These are phyloP conservation scores for Stentor coeruleus DNA, from an alignment of 73 alveolate genomes.

Conservation along the genomic window DNA sequence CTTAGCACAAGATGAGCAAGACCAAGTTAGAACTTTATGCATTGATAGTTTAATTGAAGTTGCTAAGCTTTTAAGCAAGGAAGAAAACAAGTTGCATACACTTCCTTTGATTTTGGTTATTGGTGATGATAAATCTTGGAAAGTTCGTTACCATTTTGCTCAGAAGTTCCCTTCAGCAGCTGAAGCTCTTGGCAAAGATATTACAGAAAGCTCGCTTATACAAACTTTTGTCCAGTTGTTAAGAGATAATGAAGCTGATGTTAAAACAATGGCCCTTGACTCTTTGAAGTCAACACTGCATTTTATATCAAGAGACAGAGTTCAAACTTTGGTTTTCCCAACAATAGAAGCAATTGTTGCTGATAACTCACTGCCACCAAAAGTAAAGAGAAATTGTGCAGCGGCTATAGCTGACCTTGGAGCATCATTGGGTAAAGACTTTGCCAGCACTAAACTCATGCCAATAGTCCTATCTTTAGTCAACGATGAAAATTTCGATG, in stretches of 20 bases:
- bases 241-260: conserved; percentile 94
- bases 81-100: conserved; percentile 81
- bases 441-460: conserved; percentile 65
- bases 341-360: background rate
- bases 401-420: background rate
- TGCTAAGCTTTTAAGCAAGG: conserved; percentile 82
- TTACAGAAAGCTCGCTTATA: conserved; percentile 78
- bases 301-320: conserved; percentile 66
- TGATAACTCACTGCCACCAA: background rate
- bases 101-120: conserved; percentile 80
- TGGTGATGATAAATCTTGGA: conserved; percentile 97
- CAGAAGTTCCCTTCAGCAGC: conserved; percentile 91
- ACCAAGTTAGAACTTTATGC: conserved; percentile 87
- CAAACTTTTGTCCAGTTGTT: conserved; percentile 81
- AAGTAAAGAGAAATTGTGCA: background rate
- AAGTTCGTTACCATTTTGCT: conserved; percentile 91
- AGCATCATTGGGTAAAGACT: conserved; percentile 30
- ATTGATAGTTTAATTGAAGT: conserved; percentile 80
- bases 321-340: conserved; percentile 44
- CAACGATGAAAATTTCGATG: conserved; percentile 96
- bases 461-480: conserved; percentile 79
- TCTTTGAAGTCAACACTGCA: conserved; percentile 51
- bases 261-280: conserved; percentile 87
- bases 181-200: conserved; percentile 90
- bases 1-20: conserved; percentile 88